phyloP scores from a whole-genome alignment of 257 asterid species.

The Fraxinus anomala region DNA sequence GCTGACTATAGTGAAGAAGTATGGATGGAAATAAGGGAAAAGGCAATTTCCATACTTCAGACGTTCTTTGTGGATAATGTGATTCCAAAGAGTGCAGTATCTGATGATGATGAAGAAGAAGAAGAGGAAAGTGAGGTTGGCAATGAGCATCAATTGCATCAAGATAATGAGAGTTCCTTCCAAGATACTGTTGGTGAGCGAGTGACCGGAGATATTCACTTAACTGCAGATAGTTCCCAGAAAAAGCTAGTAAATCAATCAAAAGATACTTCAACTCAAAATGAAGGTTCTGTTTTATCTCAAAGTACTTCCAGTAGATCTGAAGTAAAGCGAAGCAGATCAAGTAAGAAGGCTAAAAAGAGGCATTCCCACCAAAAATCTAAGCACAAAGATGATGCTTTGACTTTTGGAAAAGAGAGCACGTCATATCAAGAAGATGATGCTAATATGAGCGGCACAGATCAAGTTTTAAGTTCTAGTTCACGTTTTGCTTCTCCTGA shows the following conservation, averaged over 20 bases:
- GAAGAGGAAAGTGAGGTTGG: conserved; percentile 62
- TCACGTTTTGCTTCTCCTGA: conserved; percentile 94
- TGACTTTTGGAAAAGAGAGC: conserved; percentile 66
- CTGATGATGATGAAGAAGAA: conserved; percentile 80
- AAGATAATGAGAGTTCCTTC: conserved; percentile 54
- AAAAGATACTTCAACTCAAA: conserved; percentile 65
- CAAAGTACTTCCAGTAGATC: conserved; percentile 59
- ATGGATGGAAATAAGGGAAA: conserved; percentile 99
- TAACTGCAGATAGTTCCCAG: conserved; percentile 71
- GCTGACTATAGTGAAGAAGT: conserved; percentile 99
- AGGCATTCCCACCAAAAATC: conserved; percentile 92
- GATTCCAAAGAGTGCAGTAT: conserved; percentile 72
- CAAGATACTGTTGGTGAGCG: conserved; percentile 60
- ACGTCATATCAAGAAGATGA: conserved; percentile 85
- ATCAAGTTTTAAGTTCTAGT: conserved; percentile 85
- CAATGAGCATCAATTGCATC: conserved; percentile 49
- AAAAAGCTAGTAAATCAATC: conserved; percentile 51
- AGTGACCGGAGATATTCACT: conserved; percentile 49
- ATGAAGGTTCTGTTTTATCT: conserved; percentile 61
- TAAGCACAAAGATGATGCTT: conserved; percentile 76
- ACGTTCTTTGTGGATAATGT: conserved; percentile 74
- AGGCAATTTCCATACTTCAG: conserved; percentile 73
- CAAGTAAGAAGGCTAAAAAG: conserved; percentile 92
- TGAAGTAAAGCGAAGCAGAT: conserved; percentile 85
- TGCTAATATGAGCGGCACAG: conserved; percentile 85